Base-by-base conservation (phyloP, 1,284 basidiomycete species). In the Phlebopus sp. region DNA sequence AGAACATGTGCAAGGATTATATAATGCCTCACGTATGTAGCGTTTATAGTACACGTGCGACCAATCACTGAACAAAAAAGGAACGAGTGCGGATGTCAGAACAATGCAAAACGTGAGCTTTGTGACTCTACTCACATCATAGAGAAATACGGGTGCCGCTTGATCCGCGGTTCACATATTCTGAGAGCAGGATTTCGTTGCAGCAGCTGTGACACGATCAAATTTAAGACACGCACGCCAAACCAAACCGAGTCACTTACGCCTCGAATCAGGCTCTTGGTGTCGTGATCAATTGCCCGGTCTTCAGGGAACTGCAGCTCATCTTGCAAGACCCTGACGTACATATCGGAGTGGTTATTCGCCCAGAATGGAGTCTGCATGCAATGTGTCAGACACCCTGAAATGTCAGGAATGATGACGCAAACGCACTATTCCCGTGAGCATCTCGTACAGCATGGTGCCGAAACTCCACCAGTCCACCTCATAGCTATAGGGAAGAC, bases 391-490 rank as follows among this genome's bases (percentile, higher is more conserved):
- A 63, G 43, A 41, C 53, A 48, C 43, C 54, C 47, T 50, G 42
- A 36, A 51, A 50, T 46, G 51, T 41, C 32, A 52, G 17, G 46
- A 47, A 37, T 23, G 34, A 42, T 42, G 47, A 29, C 32, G n/a
- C n/a, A n/a, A n/a, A n/a, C n/a, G 74, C 66, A 91, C 89, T 55
- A 91, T 90, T 30, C 91, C 92, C 35, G 86, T 90, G 66, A 92
- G 72, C 84, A 96, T 95, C 73, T 98, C 96, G 66, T 90, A 94
- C 49, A 97, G 73, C 87, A 98, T 97, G 52, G 94, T 97, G 15
- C 95, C 95, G 60, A 97, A 90, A 55, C 89, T 90, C 94, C 95
- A 98, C 91, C 93, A 96, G 66, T 98, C 95, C 17, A 96, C 92
- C 58, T 95, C 91, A 62, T 95, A 97, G 54, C 88, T 88, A 68